A percentile compares a stretch with the other conserved stretches of the same genome.
These are phyloP conservation scores for Eucalyptus rudis DNA, from an alignment of 345 rosid species.

Conservation along the genomic window DNA sequence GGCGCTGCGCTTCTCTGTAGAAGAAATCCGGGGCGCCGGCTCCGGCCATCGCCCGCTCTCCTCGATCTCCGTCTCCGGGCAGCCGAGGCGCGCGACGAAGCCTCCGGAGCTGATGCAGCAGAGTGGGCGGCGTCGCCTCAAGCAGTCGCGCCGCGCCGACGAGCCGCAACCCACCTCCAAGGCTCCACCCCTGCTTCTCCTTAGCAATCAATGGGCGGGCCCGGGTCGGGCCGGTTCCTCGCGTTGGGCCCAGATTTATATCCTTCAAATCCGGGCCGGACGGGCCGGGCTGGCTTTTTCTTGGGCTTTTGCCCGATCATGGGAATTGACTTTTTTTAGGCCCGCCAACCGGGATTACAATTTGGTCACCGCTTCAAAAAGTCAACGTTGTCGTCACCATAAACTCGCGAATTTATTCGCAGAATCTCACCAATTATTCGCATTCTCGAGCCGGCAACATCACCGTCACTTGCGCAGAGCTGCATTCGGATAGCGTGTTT, in stretches of 20 bases:
- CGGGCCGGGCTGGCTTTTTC: not conserved
- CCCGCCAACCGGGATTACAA: not conserved
- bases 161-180: not conserved
- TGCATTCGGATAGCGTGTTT: not conserved
- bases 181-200: not conserved
- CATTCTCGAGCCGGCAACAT: not conserved
- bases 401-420: too few relatives aligned
- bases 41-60: conserved; percentile 38
- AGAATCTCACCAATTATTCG: not conserved
- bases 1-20: conserved; percentile 95
- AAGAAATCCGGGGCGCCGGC: conserved; percentile 88
- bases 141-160: not conserved
- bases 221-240: not conserved
- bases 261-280: not conserved
- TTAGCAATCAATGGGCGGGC: not conserved
- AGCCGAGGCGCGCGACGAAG: not conserved
- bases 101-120: not conserved
- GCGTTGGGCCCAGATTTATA: not conserved
- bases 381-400: not conserved
- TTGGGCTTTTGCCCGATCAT: not conserved
- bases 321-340: too few relatives aligned
- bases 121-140: not conserved
- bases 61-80: not conserved
- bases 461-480: not conserved
- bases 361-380: not conserved